Base-by-base conservation (phyloP, 768 basidiomycete genomes). In the Tricholoma saponaceum region DNA sequence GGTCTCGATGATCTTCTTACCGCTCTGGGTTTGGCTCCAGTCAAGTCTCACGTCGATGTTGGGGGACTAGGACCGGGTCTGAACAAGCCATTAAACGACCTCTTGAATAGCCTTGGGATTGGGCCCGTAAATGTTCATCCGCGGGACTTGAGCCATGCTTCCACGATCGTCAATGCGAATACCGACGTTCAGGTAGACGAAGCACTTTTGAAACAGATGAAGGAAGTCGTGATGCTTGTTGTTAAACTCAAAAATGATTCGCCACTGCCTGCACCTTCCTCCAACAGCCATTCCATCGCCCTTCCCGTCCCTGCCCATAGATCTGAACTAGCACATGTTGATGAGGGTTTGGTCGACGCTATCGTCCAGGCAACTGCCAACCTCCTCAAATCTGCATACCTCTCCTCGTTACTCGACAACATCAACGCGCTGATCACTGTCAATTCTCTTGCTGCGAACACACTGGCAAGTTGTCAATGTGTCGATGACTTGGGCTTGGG, bases 1-100 rank as follows among this genome's bases (percentile, higher is more conserved):
- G 64, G 64, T 23, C 56, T 70, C 14, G 64, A 69, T 26, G 55
- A 61, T n/a, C 62, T 72, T 18, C 55, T 69, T 18, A 44, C 57
- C 12, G 30, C 46, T 4, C 56, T 69, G n/a, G 66, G 66, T 26
- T 55, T 70, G 32, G 55, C 54, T 25, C 54, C 32, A 4, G 57
- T 63, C 32, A 61, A 60, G 16, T 59, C 53, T 14, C 52, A 65
- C 5, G 54, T 61, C 8, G 57, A 47, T 7, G 64, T 67, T 20
- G 62, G 60, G 46, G 66, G 67, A 33, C 56, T 71, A 1, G 66
- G 64, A 2, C 44, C 63, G 14, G 58, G 57, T 2, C 18, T 63
- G 18, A 59, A 58, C 51, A 51, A 33, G n/a, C 50, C 60, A 2
- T 58, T 71, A 20, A 64, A 68, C 49, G 25, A 54, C 9, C 35